Conservation (phyloP, 2,329 filamentous ascomycete genomes). For the Aschersonia sp. region DNA sequence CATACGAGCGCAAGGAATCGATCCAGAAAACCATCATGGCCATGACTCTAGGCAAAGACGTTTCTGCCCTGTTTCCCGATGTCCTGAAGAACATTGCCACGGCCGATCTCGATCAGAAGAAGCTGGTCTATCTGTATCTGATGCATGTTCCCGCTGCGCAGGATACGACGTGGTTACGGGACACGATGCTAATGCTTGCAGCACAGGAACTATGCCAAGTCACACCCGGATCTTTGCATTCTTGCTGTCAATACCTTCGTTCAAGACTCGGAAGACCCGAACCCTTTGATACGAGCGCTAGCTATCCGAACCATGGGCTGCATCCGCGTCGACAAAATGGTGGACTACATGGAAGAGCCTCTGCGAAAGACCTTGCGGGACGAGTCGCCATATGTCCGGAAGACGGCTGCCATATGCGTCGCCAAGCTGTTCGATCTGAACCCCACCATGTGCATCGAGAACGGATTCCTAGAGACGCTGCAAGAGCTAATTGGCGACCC, state of each 20-base stretch:
- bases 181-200: not conserved
- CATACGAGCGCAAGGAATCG: conserved; percentile 95
- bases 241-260: conserved; percentile 98
- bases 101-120: conserved; percentile 90
- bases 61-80: conserved; percentile 91
- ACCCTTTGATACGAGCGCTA: conserved; percentile 84
- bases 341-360: conserved; percentile 99
- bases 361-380: conserved; percentile 89
- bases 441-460: conserved; percentile 82
- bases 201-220: conserved; percentile 93
- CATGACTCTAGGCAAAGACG: conserved; percentile 98
- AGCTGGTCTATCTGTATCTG: conserved; percentile 94
- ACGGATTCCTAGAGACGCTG: conserved; percentile 84
- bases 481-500: conserved; percentile 95
- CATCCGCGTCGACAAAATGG: conserved; percentile 97
- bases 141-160: conserved; percentile 43
- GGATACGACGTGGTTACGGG: not conserved
- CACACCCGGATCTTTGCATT: conserved; percentile 95
- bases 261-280: conserved; percentile 96
- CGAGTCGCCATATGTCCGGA: conserved; percentile 95
- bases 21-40: conserved; percentile 99
- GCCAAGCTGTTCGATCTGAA: conserved; percentile 96
- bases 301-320: conserved; percentile 98
- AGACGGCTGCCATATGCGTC: conserved; percentile 94
- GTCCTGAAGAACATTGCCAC: conserved; percentile 99